Evolutionary conservation across 2,329 filamentous ascomycete species (phyloP).

Genomic region (Ceratocystis cubensis): DNA sequence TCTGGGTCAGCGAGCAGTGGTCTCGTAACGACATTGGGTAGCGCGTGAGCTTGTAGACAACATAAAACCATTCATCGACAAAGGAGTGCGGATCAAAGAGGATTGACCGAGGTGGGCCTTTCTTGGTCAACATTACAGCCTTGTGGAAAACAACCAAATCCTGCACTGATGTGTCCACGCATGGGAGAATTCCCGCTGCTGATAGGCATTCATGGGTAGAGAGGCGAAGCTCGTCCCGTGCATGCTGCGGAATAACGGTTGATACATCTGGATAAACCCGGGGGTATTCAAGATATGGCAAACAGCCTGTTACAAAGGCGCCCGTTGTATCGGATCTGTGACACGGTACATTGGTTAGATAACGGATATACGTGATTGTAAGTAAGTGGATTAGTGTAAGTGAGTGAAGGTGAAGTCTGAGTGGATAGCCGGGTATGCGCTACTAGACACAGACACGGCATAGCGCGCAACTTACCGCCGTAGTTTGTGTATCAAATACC

Average conservation of each 20-base stretch:
- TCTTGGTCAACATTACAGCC: conserved; percentile 13
- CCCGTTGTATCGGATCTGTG: conserved; percentile 17
- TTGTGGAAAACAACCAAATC: conserved; percentile 16
- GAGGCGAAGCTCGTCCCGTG: conserved; percentile 7
- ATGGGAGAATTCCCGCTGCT: conserved; percentile 16
- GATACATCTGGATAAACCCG: conserved; percentile 20
- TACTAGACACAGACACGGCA: no score
- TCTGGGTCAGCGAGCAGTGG: conserved; percentile 19
- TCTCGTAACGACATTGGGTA: conserved; percentile 18
- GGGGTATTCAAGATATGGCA: conserved; percentile 19
- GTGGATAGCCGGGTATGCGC: no score
- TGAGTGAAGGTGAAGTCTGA: no score
- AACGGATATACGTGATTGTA: not conserved
- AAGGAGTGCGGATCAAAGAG: conserved; percentile 18
- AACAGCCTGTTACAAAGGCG: conserved; percentile 16
- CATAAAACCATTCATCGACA: conserved; percentile 20
- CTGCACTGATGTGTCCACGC: conserved; percentile 13
- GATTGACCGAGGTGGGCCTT: conserved; percentile 14
- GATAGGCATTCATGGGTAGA: conserved; percentile 7
- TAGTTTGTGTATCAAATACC: conserved; percentile 20
- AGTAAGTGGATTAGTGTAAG: not conserved
- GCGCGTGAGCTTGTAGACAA: conserved; percentile 13
- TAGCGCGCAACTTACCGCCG: conserved; percentile 12
- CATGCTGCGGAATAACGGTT: conserved; percentile 7
- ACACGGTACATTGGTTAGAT: not conserved